Evolutionary conservation across 805 yeast genomes (phyloP).

Genomic region (Saccharomycopsis babjevae): DNA sequence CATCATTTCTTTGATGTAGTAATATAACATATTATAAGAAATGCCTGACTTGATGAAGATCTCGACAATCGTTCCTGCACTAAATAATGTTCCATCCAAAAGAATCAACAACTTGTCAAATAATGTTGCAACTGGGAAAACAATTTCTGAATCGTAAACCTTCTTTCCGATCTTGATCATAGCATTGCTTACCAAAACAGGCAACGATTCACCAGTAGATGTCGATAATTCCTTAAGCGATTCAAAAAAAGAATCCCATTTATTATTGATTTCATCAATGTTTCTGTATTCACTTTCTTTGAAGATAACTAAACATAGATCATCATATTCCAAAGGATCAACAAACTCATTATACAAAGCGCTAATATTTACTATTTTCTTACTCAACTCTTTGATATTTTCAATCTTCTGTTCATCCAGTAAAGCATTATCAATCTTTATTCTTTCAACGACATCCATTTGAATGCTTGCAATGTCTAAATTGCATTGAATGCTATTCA

Average conservation of each 20-base stretch:
- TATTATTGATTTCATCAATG: constrained; percentile 66
- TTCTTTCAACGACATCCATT: constrained; percentile 40
- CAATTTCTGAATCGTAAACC: constrained; percentile 57
- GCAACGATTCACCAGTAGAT: constrained; percentile 20
- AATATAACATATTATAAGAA: constrained; percentile 53
- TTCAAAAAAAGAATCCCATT: constrained; percentile 70
- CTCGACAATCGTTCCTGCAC: constrained; percentile 46
- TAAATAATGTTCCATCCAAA: constrained; percentile 29
- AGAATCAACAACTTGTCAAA: constrained; percentile 55
- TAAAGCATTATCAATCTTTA: constrained; percentile 41
- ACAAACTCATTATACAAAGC: constrained; percentile 80
- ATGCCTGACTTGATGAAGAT: constrained; percentile 57
- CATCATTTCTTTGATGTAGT: constrained; percentile 49
- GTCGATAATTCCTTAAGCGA: constrained; percentile 29
- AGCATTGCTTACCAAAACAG: constrained; percentile 13
- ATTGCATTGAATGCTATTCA: constrained; percentile 62
- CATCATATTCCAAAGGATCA: constrained; percentile 80
- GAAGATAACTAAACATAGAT: constrained; percentile 66
- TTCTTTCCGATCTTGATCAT: constrained; percentile 46
- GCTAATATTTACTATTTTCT: constrained; percentile 56
- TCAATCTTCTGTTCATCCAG: constrained; percentile 38
- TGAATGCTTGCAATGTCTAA: constrained; percentile 84
- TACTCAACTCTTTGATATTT: constrained; percentile 47
- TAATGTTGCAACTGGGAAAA: constrained; percentile 69
- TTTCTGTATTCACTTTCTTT: constrained; percentile 80